A percentile compares a stretch with the other conserved stretches of the same genome.
These are phyloP conservation scores for Hypsizygus ulmarius DNA, from an alignment of 1,284 basidiomycete genomes.

Conservation along the genomic window DNA sequence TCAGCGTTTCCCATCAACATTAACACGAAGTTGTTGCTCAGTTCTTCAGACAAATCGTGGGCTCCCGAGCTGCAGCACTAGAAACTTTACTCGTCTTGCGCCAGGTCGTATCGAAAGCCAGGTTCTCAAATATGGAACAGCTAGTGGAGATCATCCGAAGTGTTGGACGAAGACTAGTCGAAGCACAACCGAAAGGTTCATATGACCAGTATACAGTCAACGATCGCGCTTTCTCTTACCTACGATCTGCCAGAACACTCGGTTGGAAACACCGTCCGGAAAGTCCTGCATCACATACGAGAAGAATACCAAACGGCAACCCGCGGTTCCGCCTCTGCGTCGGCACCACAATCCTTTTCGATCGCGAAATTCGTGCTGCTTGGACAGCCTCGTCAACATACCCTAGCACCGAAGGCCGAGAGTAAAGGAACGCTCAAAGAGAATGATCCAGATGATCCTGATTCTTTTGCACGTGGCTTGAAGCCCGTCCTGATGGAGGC, in stretches of 20 bases:
- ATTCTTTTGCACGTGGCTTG: slow-evolving; percentile 66
- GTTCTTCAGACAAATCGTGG: slow-evolving; percentile 74
- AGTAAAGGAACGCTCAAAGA: slow-evolving; percentile 56
- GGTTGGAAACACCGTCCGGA: slow-evolving; percentile 90
- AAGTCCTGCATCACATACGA: slow-evolving; percentile 87
- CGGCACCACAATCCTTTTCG: slow-evolving; percentile 52
- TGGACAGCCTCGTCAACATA: slow-evolving; percentile 69
- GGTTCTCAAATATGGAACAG: slow-evolving; percentile 86
- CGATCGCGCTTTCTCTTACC: slow-evolving; percentile 6
- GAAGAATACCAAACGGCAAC: slow-evolving; percentile 86
- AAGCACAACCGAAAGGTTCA: slow-evolving; percentile 91
- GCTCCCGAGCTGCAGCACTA: slow-evolving; percentile 83
- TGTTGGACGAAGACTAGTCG: slow-evolving; percentile 78
- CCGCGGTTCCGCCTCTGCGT: slow-evolving; percentile 38
- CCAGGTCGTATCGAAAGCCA: slow-evolving; percentile 85
- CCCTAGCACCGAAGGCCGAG: slow-evolving; percentile 47
- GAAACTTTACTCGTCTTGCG: slow-evolving; percentile 88
- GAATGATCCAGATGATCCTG: slow-evolving; percentile 68
- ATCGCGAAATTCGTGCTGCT: slow-evolving; percentile 76
- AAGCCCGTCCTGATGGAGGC: slow-evolving; percentile 87
- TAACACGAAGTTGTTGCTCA: not conserved
- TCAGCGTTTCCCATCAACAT: slow-evolving; percentile 34
- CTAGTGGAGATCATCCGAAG: slow-evolving; percentile 78
- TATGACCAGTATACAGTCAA: slow-evolving; percentile 1
- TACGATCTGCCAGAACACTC: slow-evolving; percentile 69